Evolutionary conservation across 2,329 filamentous ascomycete species (phyloP), one percentile per base, ranked within the genome.

Genomic region (Penicillium sp.): DNA sequence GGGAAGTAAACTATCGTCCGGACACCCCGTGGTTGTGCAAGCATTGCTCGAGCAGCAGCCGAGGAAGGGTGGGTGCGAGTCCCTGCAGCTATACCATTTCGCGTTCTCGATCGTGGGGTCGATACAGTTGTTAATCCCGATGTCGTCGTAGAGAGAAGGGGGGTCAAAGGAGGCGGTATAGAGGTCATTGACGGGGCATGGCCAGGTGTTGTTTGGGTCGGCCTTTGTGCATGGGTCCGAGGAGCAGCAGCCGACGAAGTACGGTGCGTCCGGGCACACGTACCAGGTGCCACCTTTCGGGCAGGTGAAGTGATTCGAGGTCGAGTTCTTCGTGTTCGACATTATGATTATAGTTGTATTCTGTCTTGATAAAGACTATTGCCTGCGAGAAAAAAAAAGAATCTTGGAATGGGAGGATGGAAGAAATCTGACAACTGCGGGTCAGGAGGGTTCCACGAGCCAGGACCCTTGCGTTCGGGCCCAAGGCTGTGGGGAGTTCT

Each of bases 141-240:
- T 34, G 6, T 34, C 14, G 13, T 14, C 14, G 14, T 29, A 56
- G 37, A 59, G n/a, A 13, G 47, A 18, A 13, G 47, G 42, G n/a
- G 43, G 3, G 44, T 59, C 54, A 39, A 55, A 59, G 5, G 56
- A 50, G 45, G 77, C 74, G 0, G 75, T 51, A 43, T 60, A 51
- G 13, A 55, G 8, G 82, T 36, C 2, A 10, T 28, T 28, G 10
- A 10, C 81, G 85, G 1, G 83, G 81, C 34, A 85, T 75, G 23
- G 82, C 79, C 7, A 84, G 63, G 56, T 48, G 53, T 42, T 55
- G 52, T 54, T 51, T 29, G 33, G 36, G 50, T 47, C 42, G 42
- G 47, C 42, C 31, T 52, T 52, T 52, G 19, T 47, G 57, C 64
- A 67, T 8, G 64, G 64, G 42, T 67, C 64, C 39, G 55, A 60